Evolutionary conservation across 1,284 basidiomycete genomes (phyloP), one percentile per base, ranked within the genome.

Genomic region (Takashimella tepidaria): DNA sequence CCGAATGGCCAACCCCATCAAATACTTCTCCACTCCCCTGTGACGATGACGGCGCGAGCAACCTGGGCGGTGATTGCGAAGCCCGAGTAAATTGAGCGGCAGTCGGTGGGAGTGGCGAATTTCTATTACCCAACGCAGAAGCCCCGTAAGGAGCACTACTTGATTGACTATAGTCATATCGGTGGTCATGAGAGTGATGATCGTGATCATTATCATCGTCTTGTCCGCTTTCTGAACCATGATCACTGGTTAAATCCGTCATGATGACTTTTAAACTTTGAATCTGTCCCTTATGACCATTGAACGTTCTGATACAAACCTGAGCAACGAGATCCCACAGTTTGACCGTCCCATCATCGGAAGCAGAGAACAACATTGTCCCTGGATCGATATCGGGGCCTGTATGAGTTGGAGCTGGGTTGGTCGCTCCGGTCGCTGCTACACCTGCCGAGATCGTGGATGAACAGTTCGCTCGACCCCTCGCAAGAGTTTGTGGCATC

Each of bases 351-450:
- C 88, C 87, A 69, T 98, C 96, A 71, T 98, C 95, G 5, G 91
- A 93, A 1, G 89, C 92, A 5, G 92, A 97, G 78, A 98, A 97
- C 31, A 99, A 80, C 86, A 95, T 91, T 75, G 92, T 91, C 44
- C 90, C 89, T 1, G 83, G 80, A 56, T 88, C 84, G 54, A 91
- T 84, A 31, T 73, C 68, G 24, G 55, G 51, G 10, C 48, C 49
- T 8, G 31, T 37, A 16, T 37, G 31, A 8, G 16, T 37, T 8
- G 31, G 31, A 8, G 8, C 10, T 26, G 44, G 46, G 8, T 27
- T 40, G 12, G 43, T 23, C 37, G 26, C 44, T 37, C 40, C 47
- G 49, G 43, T 25, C 45, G 31, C 31, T 8, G 31, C 31, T 37
- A 16, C 10, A 16, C 10, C 31, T 37, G 31, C 8, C 13, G 55